Evolutionary conservation across 1,139 yeast species (phyloP).

Genomic region (Debaryomycetaceae sp.): DNA sequence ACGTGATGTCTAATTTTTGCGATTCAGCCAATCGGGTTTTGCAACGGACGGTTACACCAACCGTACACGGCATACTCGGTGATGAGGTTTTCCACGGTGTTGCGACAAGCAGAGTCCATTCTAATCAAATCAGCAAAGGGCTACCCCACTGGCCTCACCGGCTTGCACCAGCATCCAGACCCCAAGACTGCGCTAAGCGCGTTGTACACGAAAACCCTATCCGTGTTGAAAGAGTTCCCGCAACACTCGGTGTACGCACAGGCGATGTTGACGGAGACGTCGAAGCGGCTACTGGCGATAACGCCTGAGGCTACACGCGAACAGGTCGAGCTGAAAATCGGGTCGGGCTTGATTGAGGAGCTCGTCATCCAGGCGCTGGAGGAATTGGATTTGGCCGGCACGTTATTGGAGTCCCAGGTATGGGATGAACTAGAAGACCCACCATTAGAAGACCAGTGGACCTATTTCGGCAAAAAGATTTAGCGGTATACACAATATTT

Average conservation of each 20-base stretch:
- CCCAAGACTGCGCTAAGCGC: conserved; percentile 74
- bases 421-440: conserved; percentile 62
- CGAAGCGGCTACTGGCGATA: conserved; percentile 58
- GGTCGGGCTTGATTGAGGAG: conserved; percentile 81
- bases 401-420: conserved; percentile 55
- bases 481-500: too few species aligned
- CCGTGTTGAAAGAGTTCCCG: conserved; percentile 52
- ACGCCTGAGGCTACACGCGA: conserved; percentile 52
- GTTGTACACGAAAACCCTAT: conserved; percentile 60
- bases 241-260: conserved; percentile 63
- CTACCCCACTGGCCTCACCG: conserved; percentile 72
- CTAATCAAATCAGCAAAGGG: conserved; percentile 60
- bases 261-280: conserved; percentile 64
- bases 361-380: conserved; percentile 74
- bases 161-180: conserved; percentile 68
- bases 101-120: conserved; percentile 46
- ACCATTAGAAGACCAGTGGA: conserved; percentile 68
- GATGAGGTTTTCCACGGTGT: conserved; percentile 35
- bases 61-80: too few species aligned
- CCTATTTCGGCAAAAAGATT: conserved; percentile 51
- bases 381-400: conserved; percentile 59
- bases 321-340: conserved; percentile 64
- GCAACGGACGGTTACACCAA: too few species aligned
- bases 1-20: too few species aligned
- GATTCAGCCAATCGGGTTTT: too few species aligned